Conservation (phyloP, 2,329 filamentous ascomycete genomes). For the Alternaria novae-zelandiae region DNA sequence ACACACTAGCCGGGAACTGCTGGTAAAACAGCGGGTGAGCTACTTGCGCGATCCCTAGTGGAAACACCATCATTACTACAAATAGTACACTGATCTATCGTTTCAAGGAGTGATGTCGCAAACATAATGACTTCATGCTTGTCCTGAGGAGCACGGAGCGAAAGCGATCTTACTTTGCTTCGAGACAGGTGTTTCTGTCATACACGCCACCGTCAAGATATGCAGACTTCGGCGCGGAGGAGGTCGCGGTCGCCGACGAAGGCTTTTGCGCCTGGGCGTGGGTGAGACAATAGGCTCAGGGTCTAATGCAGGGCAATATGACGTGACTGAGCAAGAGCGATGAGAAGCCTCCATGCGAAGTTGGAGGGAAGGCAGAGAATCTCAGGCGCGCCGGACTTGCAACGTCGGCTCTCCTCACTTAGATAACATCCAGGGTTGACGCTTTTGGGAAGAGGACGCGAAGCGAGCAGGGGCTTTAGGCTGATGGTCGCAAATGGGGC, state of each 20-base stretch:
- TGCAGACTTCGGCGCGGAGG: slow-evolving; percentile 18
- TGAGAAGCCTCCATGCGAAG: neutral
- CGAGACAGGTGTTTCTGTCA: neutral
- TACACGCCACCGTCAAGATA: neutral
- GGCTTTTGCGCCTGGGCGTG: neutral
- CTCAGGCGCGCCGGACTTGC: slow-evolving; percentile 20
- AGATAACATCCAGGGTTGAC: slow-evolving; percentile 2
- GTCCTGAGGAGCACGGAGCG: neutral
- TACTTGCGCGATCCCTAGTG: neutral
- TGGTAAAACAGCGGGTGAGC: neutral
- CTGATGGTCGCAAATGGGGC: slow-evolving; percentile 1
- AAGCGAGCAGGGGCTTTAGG: slow-evolving; percentile 3
- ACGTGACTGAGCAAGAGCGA: slow-evolving; percentile 7
- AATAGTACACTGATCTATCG: neutral
- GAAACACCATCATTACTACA: neutral
- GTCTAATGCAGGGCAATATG: slow-evolving; percentile 6
- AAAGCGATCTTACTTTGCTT: neutral
- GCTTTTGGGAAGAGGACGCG: slow-evolving; percentile 3
- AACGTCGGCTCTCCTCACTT: slow-evolving; percentile 35
- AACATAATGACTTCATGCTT: neutral
- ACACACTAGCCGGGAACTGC: neutral
- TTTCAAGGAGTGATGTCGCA: slow-evolving; percentile 1
- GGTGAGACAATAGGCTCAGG: slow-evolving; percentile 5
- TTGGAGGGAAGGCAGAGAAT: slow-evolving; percentile 2
- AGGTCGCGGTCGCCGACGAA: slow-evolving; percentile 14